phyloP scores from a whole-genome alignment of 352 stramenopile genomes.

The Phytophthora capsici region DNA sequence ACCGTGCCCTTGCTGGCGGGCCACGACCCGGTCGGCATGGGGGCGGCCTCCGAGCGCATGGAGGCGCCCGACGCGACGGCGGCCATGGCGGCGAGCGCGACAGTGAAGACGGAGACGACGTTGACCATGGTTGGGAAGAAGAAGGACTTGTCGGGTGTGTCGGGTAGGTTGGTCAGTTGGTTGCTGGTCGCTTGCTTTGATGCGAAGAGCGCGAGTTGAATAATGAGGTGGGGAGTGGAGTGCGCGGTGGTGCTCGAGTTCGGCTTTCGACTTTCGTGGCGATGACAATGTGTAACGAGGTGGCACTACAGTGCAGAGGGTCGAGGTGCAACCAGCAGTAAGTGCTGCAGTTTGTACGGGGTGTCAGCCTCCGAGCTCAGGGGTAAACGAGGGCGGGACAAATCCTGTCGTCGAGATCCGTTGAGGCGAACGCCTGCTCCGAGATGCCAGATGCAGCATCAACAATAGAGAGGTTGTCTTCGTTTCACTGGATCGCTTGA shows the following conservation, averaged over 20 bases:
- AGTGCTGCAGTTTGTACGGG: background rate
- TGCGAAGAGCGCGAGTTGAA: slow-evolving; percentile 19
- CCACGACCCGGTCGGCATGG: slow-evolving; percentile 34
- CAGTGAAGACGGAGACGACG: slow-evolving; percentile 7
- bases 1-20: slow-evolving; percentile 25
- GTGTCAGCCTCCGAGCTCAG: background rate
- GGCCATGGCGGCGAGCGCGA: slow-evolving; percentile 11
- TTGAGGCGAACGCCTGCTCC: slow-evolving; percentile 12
- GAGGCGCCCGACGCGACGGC: slow-evolving; percentile 15
- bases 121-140: slow-evolving; percentile 15
- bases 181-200: slow-evolving; percentile 10
- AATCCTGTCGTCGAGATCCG: slow-evolving; percentile 23
- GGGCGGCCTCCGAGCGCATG: slow-evolving; percentile 14
- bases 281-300: background rate
- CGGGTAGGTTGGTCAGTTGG: slow-evolving; percentile 2
- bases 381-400: slow-evolving; percentile 4
- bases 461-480: slow-evolving; percentile 10
- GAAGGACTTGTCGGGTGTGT: background rate
- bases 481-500: slow-evolving; percentile 1
- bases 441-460: slow-evolving; percentile 10
- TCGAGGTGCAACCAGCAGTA: slow-evolving; percentile 13
- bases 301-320: background rate
- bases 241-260: background rate
- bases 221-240: slow-evolving; percentile 4
- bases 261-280: background rate